A percentile compares a stretch with the other conserved stretches of the same genome.
Conservation (phyloP, 306 rosid species). For the Corylus avellana region DNA sequence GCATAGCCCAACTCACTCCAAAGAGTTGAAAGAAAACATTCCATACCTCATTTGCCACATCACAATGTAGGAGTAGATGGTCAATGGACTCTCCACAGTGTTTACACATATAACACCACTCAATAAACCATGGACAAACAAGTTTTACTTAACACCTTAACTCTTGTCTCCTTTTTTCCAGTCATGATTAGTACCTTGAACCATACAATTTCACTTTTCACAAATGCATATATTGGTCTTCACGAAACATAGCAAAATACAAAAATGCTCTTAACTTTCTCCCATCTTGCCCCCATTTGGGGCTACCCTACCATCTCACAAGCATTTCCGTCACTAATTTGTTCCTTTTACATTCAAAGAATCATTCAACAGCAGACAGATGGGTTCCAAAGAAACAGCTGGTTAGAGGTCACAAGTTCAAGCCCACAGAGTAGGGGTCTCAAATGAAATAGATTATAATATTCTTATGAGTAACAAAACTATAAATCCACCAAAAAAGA, state of each 20-base stretch:
- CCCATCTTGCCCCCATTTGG: background rate
- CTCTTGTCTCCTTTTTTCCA: background rate
- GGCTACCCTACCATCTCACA: background rate
- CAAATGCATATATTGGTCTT: background rate
- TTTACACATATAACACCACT: background rate
- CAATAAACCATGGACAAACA: background rate
- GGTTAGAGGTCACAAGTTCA: background rate
- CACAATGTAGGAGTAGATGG: too few relatives aligned
- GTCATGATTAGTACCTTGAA: background rate
- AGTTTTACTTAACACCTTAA: background rate
- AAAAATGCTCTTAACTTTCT: background rate
- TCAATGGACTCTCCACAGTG: too few relatives aligned
- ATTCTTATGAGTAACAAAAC: slow-evolving; percentile 1
- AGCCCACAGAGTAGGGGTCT: background rate
- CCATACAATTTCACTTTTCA: background rate
- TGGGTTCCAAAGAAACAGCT: background rate
- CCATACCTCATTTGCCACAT: too few relatives aligned
- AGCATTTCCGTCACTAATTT: background rate
- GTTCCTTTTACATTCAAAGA: background rate
- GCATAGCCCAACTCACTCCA: too few relatives aligned
- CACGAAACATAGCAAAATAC: background rate
- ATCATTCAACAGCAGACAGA: background rate
- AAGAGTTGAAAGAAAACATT: too few relatives aligned
- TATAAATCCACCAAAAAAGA: background rate
- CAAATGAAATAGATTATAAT: background rate